These are phyloP conservation scores for Datisca glomerata DNA, from an alignment of 306 rosid genomes.

Conservation along the genomic window DNA sequence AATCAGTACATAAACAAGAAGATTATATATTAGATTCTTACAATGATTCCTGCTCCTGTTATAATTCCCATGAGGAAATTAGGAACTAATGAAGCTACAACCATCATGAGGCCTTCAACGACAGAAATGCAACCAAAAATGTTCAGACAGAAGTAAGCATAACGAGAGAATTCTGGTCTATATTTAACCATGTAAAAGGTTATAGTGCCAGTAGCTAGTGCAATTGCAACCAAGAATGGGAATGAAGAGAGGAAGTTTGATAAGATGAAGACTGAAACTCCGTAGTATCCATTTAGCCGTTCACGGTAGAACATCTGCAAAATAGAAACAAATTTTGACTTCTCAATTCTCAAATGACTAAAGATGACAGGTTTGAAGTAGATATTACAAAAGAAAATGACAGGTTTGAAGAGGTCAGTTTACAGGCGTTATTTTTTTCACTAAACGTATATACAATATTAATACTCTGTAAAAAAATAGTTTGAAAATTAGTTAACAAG, in stretches of 20 bases:
- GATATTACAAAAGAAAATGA: background rate
- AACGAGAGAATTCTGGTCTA: slow-evolving; percentile 52
- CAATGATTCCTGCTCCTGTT: slow-evolving; percentile 93
- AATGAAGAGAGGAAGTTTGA: slow-evolving; percentile 83
- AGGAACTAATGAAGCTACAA: slow-evolving; percentile 91
- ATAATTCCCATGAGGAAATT: slow-evolving; percentile 96
- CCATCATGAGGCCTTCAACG: slow-evolving; percentile 98
- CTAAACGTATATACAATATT: too few relatives aligned
- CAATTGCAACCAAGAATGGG: slow-evolving; percentile 74
- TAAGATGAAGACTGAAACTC: slow-evolving; percentile 69
- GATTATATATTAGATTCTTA: slow-evolving; percentile 23
- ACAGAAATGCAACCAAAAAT: slow-evolving; percentile 64
- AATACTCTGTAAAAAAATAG: background rate
- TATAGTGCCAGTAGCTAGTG: slow-evolving; percentile 51
- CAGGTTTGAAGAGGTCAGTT: too few relatives aligned
- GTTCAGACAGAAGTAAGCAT: slow-evolving; percentile 51
- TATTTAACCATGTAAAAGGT: slow-evolving; percentile 78
- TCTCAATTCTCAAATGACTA: background rate
- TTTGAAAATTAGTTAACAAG: too few relatives aligned
- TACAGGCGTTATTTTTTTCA: too few relatives aligned
- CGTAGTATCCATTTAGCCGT: slow-evolving; percentile 82
- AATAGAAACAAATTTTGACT: slow-evolving; percentile 5
- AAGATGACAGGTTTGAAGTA: background rate
- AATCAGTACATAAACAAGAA: background rate
- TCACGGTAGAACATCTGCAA: slow-evolving; percentile 76